Percentiles rank a stretch among this genome's conserved stretches.
Conservation (phyloP, 768 basidiomycete genomes). For the Auriscalpium orientale region DNA sequence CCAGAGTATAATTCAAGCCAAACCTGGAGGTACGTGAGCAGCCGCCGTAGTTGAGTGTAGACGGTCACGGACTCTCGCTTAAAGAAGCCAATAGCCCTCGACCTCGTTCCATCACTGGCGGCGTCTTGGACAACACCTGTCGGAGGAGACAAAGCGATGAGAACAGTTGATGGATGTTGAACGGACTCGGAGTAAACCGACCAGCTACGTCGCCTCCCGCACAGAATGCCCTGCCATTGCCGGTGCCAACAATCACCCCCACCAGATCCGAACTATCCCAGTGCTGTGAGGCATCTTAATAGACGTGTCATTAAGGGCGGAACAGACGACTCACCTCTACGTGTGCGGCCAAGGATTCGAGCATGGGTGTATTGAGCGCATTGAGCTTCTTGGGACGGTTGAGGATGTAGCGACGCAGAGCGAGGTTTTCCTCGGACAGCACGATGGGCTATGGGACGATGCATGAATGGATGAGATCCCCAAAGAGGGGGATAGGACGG, state of each 20-base stretch:
- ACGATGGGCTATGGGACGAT: constrained; percentile 34
- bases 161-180: background rate
- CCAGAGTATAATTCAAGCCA: constrained; percentile 69
- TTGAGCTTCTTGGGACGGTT: constrained; percentile 80
- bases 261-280: constrained; percentile 69
- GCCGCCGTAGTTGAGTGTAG: background rate
- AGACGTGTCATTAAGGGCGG: background rate
- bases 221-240: constrained; percentile 76
- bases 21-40: constrained; percentile 41
- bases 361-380: constrained; percentile 75
- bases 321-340: constrained; percentile 51
- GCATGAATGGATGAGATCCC: background rate
- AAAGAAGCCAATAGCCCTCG: constrained; percentile 79
- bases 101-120: constrained; percentile 40
- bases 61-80: constrained; percentile 64
- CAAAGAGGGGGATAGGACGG: background rate
- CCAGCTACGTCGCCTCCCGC: constrained; percentile 92
- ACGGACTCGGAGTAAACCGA: constrained; percentile 29
- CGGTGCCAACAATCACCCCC: constrained; percentile 65
- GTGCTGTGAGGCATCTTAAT: constrained; percentile 36
- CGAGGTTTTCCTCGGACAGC: constrained; percentile 59
- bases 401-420: constrained; percentile 62
- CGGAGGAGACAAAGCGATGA: background rate
- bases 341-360: constrained; percentile 58
- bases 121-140: constrained; percentile 54